Base-by-base conservation (phyloP, 1,284 basidiomycete genomes). In the Malassezia caprae region DNA sequence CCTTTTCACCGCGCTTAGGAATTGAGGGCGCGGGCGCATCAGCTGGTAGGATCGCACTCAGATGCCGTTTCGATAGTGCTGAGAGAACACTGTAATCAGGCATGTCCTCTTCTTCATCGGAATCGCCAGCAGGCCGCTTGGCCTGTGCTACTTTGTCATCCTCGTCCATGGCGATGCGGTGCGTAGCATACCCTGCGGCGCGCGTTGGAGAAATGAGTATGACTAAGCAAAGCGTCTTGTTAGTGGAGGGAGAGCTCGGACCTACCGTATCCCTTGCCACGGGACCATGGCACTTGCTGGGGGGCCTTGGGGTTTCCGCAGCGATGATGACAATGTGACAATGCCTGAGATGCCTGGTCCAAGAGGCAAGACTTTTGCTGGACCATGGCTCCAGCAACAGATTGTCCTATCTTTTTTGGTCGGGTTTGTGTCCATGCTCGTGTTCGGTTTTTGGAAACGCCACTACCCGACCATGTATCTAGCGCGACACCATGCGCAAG, bases 341-440 rank as follows among this genome's bases (percentile, higher is more conserved):
- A n/a, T 23, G 40, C 55, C 55, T 2, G 52, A 53, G 8, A 21
- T 50, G 30, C 55, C 55, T 10, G 54, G 54, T 4, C 60, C 57
- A 26, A 37, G 44, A 10, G 51, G 53, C 21, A 32, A 45, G 42
- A 28, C 28, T 1, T 71, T 63, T 44, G 50, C 60, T 42, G 89
- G 90, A 0, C 88, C 88, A 17, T 93, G 90, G 90, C 85, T 98
- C 76, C 84, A 83, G 11, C 96, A 91, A 8, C 93, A 96, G 75
- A 78, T 96, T 28, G 76, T 80, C 1, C 81, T 98, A 31, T 88
- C 91, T 3, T 76, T 82, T 24, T 76, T 80, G 15, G 84, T 98
- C 58, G 94, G 93, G 1, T 40, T 89, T 3, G 72, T 79, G 5
- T 86, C 88, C 0, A 88, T 96, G 76, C 71, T 94, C 21, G 70